Conservation (phyloP, 2,329 filamentous ascomycete species). For the Aspergillaceae sp. region DNA sequence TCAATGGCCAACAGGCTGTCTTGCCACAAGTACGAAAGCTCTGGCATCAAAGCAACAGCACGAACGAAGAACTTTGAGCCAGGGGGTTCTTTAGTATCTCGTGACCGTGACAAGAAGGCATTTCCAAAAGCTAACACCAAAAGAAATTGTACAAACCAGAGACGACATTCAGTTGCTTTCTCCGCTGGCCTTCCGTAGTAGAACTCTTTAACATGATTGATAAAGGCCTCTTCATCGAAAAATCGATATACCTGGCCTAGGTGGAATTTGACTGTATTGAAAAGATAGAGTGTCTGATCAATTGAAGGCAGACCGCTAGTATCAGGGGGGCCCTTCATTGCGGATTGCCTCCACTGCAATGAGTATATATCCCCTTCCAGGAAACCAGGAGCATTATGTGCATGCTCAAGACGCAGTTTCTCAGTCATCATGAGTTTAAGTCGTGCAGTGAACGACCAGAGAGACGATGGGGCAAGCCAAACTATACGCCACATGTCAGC, state of each 20-base stretch:
- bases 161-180: slow-evolving; percentile 12
- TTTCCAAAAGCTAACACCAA: slow-evolving; percentile 12
- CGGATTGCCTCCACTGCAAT: slow-evolving; percentile 7
- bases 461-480: slow-evolving; percentile 16
- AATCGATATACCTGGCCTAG: slow-evolving; percentile 11
- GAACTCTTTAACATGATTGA: slow-evolving; percentile 19
- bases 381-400: slow-evolving; percentile 14
- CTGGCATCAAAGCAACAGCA: slow-evolving; percentile 30
- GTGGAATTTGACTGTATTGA: slow-evolving; percentile 12
- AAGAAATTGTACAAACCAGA: slow-evolving; percentile 18
- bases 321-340: slow-evolving; percentile 14
- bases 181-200: slow-evolving; percentile 13
- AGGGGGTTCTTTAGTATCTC: slow-evolving; percentile 4
- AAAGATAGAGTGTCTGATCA: slow-evolving; percentile 11
- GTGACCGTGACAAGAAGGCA: slow-evolving; percentile 8
- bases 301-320: slow-evolving; percentile 8
- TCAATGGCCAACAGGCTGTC: slow-evolving; percentile 33
- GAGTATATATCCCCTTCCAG: slow-evolving; percentile 25
- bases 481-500: slow-evolving; percentile 5
- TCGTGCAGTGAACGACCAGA: slow-evolving; percentile 19
- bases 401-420: slow-evolving; percentile 18
- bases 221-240: slow-evolving; percentile 7
- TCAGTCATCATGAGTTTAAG: slow-evolving; percentile 16
- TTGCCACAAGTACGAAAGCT: slow-evolving; percentile 28
- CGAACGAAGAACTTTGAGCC: slow-evolving; percentile 8